Base-by-base conservation (phyloP, 129 eudicot species). In the Solidago caesia region DNA sequence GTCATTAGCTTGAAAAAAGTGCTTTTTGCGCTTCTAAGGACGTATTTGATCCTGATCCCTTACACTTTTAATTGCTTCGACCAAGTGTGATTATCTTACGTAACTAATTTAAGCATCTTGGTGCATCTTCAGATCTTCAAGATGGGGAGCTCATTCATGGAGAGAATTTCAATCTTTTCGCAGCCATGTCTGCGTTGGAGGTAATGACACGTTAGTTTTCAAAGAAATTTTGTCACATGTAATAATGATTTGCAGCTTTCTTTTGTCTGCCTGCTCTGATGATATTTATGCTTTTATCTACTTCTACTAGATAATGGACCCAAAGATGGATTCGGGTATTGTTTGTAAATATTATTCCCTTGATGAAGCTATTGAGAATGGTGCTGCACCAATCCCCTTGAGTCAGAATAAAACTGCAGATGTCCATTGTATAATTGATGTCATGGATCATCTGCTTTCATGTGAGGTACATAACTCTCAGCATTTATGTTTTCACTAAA, bases 111-210 rank as follows among this genome's bases (percentile, higher is more conserved):
- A 64, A 53, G 56, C 72, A 52, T 71, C 39, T 43, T 52, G 66
- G 48, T 65, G 59, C 62, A 62, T 61, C 78, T 21, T 48, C 91
- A 93, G 98, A 93, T 82, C 92, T 93, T 80, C 88, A 48, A 80
- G 87, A 85, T 75, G 98, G 91, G 49, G 98, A 93, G 61, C 89
- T 93, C 55, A 88, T 93, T 73, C 84, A 84, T 78, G 98, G 96
- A 52, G 97, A 93, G 25, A 90, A 88, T 82, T 93, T 93, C 59
- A 93, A 89, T 86, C 96, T 93, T 68, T 93, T 93, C 45, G 96
- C 98, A 7, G 98, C 98, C 81, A 93, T 93, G 98, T 93, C 98
- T 75, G 98, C 98, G 42, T 84, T 93, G 70, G 98, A 93, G 98
- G 98, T 93, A 82, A 78, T 44, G 25, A 16, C 77, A 11, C 55